Conservation (phyloP, 129 eudicot species). For the Lactuca sativa region DNA sequence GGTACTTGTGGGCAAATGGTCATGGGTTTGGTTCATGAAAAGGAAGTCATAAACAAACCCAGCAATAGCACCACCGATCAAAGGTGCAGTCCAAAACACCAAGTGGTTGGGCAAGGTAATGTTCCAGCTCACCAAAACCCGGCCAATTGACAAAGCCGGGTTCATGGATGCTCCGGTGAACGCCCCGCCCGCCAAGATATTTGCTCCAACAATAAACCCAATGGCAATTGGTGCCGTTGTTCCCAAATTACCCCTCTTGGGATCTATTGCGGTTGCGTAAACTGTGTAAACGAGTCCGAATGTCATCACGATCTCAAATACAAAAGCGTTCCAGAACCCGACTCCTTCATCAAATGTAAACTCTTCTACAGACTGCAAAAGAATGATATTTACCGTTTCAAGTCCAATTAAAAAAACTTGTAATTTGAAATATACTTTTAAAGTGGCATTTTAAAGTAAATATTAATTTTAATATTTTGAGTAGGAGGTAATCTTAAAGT, state of each 20-base stretch:
- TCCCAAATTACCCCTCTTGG: slow-evolving; percentile 53
- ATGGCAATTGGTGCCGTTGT: slow-evolving; percentile 53
- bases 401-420: too few species aligned
- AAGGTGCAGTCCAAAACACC: slow-evolving; percentile 60
- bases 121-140: slow-evolving; percentile 56
- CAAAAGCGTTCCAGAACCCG: slow-evolving; percentile 40
- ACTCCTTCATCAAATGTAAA: slow-evolving; percentile 45
- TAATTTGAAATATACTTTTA: neutral
- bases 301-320: slow-evolving; percentile 57
- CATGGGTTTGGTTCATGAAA: slow-evolving; percentile 52
- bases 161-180: slow-evolving; percentile 66
- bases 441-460: neutral
- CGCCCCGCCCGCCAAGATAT: slow-evolving; percentile 60
- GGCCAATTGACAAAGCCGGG: slow-evolving; percentile 59
- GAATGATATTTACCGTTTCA: neutral
- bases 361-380: slow-evolving; percentile 33
- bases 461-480: too few species aligned
- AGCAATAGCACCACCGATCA: slow-evolving; percentile 59
- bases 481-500: too few species aligned
- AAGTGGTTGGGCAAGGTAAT: slow-evolving; percentile 41
- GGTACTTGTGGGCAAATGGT: slow-evolving; percentile 46
- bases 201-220: slow-evolving; percentile 64
- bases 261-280: slow-evolving; percentile 60
- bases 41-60: slow-evolving; percentile 46
- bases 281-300: slow-evolving; percentile 56